Conservation (phyloP, 371 early-diverging fungal genomes). For the Mortierella polycephala region DNA sequence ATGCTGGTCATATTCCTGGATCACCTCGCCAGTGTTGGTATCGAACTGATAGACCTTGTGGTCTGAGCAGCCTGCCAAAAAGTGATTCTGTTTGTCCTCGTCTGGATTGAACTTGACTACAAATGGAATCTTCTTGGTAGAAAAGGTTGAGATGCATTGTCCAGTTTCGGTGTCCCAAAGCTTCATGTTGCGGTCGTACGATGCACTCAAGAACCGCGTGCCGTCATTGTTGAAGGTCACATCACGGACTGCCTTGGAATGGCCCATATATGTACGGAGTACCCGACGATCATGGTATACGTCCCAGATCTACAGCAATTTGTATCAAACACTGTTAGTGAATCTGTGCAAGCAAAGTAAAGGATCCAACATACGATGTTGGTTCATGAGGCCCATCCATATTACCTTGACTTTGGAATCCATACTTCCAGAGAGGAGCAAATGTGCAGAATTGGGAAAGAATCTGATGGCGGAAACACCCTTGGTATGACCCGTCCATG, state of each 20-base stretch:
- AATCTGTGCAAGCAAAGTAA: neutral
- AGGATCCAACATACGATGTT: no score
- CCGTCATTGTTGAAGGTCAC: slow-evolving; percentile 93
- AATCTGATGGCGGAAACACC: slow-evolving; percentile 93
- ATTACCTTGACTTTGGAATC: slow-evolving; percentile 90
- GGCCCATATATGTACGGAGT: slow-evolving; percentile 90
- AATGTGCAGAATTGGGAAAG: slow-evolving; percentile 91
- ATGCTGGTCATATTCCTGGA: slow-evolving; percentile 97
- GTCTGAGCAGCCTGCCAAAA: slow-evolving; percentile 93
- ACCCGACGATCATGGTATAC: slow-evolving; percentile 88
- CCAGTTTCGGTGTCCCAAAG: slow-evolving; percentile 98
- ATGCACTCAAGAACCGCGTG: slow-evolving; percentile 83
- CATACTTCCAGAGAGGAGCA: slow-evolving; percentile 92
- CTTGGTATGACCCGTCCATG: slow-evolving; percentile 93
- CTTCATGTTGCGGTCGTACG: slow-evolving; percentile 92
- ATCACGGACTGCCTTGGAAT: slow-evolving; percentile 93
- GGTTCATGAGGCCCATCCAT: no score
- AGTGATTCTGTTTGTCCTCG: slow-evolving; percentile 81
- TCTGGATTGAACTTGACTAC: slow-evolving; percentile 93
- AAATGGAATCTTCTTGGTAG: slow-evolving; percentile 85
- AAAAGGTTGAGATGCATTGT: slow-evolving; percentile 84
- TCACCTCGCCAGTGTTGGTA: slow-evolving; percentile 80
- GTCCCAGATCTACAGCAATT: slow-evolving; percentile 83
- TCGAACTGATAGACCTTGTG: slow-evolving; percentile 92
- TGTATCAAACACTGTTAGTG: neutral